These are phyloP conservation scores for Ensete glaucum DNA, from an alignment of 176 grass and related monocot species.

Conservation along the genomic window DNA sequence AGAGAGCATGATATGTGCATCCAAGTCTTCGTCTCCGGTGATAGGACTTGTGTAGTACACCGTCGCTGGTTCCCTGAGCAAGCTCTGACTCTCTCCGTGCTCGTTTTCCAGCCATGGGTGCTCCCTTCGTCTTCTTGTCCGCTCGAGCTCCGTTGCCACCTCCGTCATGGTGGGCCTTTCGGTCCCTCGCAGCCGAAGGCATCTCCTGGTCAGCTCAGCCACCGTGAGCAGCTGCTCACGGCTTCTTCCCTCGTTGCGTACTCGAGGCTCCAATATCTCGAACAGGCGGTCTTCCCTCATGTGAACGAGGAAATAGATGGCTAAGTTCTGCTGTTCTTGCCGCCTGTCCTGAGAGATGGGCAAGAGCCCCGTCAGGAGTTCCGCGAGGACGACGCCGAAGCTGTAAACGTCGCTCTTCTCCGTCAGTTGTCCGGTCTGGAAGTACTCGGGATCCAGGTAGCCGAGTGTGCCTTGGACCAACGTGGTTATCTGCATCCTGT, in stretches of 20 bases:
- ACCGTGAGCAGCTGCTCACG: neutral
- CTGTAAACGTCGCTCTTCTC: neutral
- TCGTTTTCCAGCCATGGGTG: neutral
- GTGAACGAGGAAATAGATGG: neutral
- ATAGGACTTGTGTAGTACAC: too few species aligned
- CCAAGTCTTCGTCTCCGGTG: too few species aligned
- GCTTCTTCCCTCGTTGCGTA: neutral
- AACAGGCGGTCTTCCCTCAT: neutral
- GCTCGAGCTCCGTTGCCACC: neutral
- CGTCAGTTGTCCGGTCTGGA: neutral
- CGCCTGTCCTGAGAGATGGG: neutral
- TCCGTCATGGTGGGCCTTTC: slow-evolving; percentile 3
- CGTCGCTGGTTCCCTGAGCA: too few species aligned
- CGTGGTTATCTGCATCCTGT: neutral
- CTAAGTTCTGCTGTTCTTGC: neutral
- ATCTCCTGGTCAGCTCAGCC: neutral
- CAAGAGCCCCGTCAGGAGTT: neutral
- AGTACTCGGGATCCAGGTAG: neutral
- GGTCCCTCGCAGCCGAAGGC: neutral
- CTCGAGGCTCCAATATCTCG: neutral
- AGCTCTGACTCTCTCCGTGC: too few species aligned
- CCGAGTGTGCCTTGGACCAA: neutral
- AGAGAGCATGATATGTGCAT: too few species aligned
- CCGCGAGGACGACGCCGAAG: neutral
- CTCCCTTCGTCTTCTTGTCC: neutral